Evolutionary conservation across 345 rosid species (phyloP).

Genomic region (Kernera saxatilis): DNA sequence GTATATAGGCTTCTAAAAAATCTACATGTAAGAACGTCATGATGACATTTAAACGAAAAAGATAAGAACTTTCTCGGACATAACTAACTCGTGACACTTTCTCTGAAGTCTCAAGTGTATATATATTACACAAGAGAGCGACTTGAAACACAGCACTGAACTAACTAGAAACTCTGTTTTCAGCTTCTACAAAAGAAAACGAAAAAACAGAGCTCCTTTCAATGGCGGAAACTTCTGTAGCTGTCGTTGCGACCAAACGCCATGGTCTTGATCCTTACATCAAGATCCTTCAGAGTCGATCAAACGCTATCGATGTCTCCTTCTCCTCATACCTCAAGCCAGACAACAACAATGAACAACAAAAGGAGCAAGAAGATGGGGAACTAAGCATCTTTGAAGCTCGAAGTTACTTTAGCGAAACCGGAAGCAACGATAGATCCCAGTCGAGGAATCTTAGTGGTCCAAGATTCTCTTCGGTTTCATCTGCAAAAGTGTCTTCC

Average conservation of each 20-base stretch:
- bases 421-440: conserved; percentile 34
- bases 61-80: conserved; percentile 21
- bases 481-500: conserved; percentile 47
- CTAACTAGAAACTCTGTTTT: conserved; percentile 3
- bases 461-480: conserved; percentile 55
- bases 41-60: conserved; percentile 24
- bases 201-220: neutral
- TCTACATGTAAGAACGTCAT: conserved; percentile 10
- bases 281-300: conserved; percentile 22
- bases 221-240: conserved; percentile 27
- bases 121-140: neutral
- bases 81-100: conserved; percentile 18
- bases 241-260: conserved; percentile 20
- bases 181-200: neutral
- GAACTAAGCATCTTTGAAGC: conserved; percentile 80
- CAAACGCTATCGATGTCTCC: conserved; percentile 28
- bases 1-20: neutral
- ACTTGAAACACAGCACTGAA: conserved; percentile 5
- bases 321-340: conserved; percentile 35
- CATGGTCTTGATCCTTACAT: conserved; percentile 28
- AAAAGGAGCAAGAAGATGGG: conserved; percentile 37
- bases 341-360: neutral
- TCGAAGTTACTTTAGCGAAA: conserved; percentile 55
- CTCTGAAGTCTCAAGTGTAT: conserved; percentile 7
- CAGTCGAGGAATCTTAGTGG: conserved; percentile 19